Evolutionary conservation across 805 yeast genomes (phyloP).

Genomic region (Cyberlindnera saturnus): DNA sequence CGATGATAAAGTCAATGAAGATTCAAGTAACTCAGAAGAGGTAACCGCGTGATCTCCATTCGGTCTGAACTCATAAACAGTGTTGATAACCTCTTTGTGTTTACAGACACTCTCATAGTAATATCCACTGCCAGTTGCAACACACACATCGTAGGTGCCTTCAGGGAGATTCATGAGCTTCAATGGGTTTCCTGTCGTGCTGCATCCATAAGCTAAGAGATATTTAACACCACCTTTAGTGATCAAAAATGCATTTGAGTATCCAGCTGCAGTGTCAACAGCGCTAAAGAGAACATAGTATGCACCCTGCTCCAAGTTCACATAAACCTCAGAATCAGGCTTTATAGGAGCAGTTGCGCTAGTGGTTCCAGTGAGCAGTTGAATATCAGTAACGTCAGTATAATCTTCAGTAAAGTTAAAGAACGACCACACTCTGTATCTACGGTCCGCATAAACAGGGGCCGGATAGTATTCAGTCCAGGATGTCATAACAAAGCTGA

Average conservation of each 20-base stretch:
- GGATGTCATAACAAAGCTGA: slow-evolving; percentile 2
- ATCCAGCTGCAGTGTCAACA: neutral
- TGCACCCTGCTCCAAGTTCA: slow-evolving; percentile 17
- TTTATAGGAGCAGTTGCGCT: neutral
- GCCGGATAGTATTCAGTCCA: slow-evolving; percentile 6
- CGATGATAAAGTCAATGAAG: slow-evolving; percentile 1
- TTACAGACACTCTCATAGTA: slow-evolving; percentile 3
- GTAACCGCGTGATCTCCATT: neutral
- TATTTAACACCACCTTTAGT: slow-evolving; percentile 7
- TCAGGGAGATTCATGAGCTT: neutral
- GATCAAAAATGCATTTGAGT: slow-evolving; percentile 2
- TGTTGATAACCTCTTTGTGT: neutral
- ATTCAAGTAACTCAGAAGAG: neutral
- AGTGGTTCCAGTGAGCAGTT: slow-evolving; percentile 7
- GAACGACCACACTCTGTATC: slow-evolving; percentile 7
- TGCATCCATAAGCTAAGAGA: slow-evolving; percentile 7
- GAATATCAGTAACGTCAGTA: slow-evolving; percentile 13
- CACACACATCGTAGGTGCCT: slow-evolving; percentile 6
- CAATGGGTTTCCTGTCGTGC: neutral
- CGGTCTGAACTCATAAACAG: slow-evolving; percentile 1
- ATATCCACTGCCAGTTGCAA: neutral
- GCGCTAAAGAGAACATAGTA: slow-evolving; percentile 2
- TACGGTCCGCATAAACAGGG: neutral
- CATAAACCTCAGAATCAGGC: slow-evolving; percentile 8
- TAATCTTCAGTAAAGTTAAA: slow-evolving; percentile 16